Conservation (phyloP, 176 grass and related monocot species). For the Carex littledalei region DNA sequence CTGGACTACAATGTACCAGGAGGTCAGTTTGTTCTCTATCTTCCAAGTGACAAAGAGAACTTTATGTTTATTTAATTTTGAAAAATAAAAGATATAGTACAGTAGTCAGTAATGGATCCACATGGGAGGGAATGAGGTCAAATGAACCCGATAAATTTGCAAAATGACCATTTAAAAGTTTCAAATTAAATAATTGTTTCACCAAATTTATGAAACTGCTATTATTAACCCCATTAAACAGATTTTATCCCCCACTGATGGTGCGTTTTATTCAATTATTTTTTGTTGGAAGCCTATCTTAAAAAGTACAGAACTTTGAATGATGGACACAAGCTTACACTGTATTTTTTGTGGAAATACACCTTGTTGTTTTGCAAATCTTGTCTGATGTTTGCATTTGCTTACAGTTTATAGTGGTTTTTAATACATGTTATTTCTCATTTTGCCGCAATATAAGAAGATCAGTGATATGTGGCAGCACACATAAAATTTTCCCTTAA, state of each 20-base stretch:
- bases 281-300: neutral
- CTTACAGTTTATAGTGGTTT: neutral
- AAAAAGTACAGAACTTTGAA: neutral
- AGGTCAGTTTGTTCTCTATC: slow-evolving; percentile 35
- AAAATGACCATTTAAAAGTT: neutral
- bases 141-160: neutral
- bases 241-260: neutral
- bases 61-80: neutral
- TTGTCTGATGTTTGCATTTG: neutral
- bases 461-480: neutral
- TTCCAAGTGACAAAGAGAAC: neutral
- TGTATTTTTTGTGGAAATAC: neutral
- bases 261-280: neutral
- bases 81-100: neutral
- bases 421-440: neutral
- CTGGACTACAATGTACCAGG: slow-evolving; percentile 95
- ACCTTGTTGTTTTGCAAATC: no score
- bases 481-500: neutral
- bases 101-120: neutral
- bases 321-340: neutral
- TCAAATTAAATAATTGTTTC: neutral
- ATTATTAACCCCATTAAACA: neutral
- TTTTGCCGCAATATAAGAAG: neutral
- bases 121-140: neutral
- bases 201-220: neutral